Evolutionary conservation across 2,329 filamentous ascomycete species (phyloP).

Genomic region (Neofusicoccum laricinum): DNA sequence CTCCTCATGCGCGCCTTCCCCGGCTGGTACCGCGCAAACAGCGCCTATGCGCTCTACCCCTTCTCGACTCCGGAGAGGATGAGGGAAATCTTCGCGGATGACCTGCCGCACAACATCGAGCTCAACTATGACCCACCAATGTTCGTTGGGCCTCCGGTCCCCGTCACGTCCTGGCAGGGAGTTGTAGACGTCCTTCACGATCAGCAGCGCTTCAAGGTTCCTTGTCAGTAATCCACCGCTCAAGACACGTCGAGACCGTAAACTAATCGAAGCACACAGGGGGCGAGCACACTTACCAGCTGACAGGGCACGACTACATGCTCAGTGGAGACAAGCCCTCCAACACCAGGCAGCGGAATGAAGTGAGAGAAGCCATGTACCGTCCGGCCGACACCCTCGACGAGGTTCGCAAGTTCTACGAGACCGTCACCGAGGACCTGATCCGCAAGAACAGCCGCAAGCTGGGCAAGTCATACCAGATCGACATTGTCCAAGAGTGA

Average conservation of each 20-base stretch:
- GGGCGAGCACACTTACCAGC: conserved; percentile 24
- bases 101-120: conserved; percentile 18
- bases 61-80: conserved; percentile 25
- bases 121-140: conserved; percentile 26
- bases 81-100: conserved; percentile 21
- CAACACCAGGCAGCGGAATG: conserved; percentile 20
- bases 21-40: conserved; percentile 23
- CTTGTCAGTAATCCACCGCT: conserved; percentile 18
- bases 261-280: background rate
- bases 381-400: conserved; percentile 19
- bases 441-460: conserved; percentile 29
- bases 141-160: conserved; percentile 16
- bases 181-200: conserved; percentile 26
- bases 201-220: conserved; percentile 28
- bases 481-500: conserved; percentile 27
- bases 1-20: conserved; percentile 24
- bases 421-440: conserved; percentile 24
- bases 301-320: conserved; percentile 26
- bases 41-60: conserved; percentile 28
- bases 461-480: conserved; percentile 30
- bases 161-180: conserved; percentile 24
- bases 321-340: conserved; percentile 20
- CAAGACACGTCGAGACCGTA: background rate
- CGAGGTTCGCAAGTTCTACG: conserved; percentile 24
- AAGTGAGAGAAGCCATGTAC: conserved; percentile 20